Conservation (phyloP, 768 basidiomycete genomes). For the Pseudohyphozyma bogoriensis region DNA sequence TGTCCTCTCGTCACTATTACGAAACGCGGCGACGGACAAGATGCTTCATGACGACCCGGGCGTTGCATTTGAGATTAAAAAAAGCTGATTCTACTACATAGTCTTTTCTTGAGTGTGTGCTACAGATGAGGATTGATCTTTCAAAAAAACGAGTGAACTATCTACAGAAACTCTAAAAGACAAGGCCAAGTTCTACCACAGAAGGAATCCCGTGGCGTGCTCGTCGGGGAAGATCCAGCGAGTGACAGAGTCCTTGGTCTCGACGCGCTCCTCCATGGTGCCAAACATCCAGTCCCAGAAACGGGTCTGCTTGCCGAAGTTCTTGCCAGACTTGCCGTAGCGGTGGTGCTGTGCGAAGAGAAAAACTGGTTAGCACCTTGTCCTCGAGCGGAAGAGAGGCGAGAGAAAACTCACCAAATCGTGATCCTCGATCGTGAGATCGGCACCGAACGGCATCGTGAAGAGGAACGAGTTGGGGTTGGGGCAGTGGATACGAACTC, state of each 20-base stretch:
- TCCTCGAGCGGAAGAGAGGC: no score
- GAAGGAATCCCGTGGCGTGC: no score
- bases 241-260: not conserved
- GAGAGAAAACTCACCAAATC: not conserved
- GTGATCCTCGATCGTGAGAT: constrained; percentile 14
- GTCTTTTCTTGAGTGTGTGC: no score
- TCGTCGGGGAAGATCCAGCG: not conserved
- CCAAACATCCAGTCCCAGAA: constrained; percentile 12
- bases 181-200: no score
- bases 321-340: constrained; percentile 9
- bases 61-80: no score
- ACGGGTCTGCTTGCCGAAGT: constrained; percentile 11
- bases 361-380: not conserved
- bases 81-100: no score
- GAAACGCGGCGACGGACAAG: no score
- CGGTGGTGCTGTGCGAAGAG: constrained; percentile 9
- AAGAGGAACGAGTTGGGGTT: constrained; percentile 7
- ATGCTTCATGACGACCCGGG: no score
- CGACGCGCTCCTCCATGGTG: constrained; percentile 11
- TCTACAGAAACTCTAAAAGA: no score
- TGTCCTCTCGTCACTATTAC: no score
- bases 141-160: no score
- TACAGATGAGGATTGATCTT: no score
- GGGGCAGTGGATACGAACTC: constrained; percentile 4
- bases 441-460: constrained; percentile 2